phyloP scores from a whole-genome alignment of 1,139 yeast species.

The Yamadazyma buinensis region DNA sequence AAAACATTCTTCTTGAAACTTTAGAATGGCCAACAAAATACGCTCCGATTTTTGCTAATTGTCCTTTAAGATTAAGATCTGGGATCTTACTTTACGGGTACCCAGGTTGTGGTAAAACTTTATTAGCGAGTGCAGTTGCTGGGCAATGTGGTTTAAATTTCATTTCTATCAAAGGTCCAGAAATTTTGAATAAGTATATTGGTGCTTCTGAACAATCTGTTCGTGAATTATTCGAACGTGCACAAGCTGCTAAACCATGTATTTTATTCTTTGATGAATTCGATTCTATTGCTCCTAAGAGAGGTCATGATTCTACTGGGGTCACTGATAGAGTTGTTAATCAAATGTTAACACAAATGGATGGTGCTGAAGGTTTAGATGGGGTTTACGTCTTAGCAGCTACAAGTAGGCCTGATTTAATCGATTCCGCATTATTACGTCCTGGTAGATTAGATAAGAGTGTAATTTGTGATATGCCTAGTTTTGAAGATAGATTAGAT shows the following conservation, averaged over 20 bases:
- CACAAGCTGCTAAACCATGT: constrained; percentile 93
- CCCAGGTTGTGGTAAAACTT: constrained; percentile 97
- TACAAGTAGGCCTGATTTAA: constrained; percentile 90
- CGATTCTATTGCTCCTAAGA: constrained; percentile 95
- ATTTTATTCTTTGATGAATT: constrained; percentile 93
- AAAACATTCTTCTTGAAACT: constrained; percentile 74
- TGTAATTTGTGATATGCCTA: constrained; percentile 86
- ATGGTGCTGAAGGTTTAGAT: constrained; percentile 97
- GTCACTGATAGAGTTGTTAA: constrained; percentile 97
- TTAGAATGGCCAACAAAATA: constrained; percentile 96
- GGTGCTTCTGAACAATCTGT: constrained; percentile 98
- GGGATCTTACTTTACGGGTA: constrained; percentile 91
- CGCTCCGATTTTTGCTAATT: constrained; percentile 86
- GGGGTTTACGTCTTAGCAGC: constrained; percentile 98
- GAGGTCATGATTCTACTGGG: constrained; percentile 98
- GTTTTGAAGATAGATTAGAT: constrained; percentile 63
- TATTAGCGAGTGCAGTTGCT: constrained; percentile 90
- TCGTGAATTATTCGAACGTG: constrained; percentile 88
- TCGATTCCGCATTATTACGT: constrained; percentile 89
- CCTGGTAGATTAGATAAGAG: constrained; percentile 96
- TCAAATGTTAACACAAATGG: constrained; percentile 97
- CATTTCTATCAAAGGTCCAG: constrained; percentile 95
- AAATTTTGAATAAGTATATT: constrained; percentile 88
- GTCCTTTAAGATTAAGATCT: constrained; percentile 83
- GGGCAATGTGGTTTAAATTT: constrained; percentile 93